Conservation (phyloP, 306 rosid genomes). For the Medicago ruthenica region DNA sequence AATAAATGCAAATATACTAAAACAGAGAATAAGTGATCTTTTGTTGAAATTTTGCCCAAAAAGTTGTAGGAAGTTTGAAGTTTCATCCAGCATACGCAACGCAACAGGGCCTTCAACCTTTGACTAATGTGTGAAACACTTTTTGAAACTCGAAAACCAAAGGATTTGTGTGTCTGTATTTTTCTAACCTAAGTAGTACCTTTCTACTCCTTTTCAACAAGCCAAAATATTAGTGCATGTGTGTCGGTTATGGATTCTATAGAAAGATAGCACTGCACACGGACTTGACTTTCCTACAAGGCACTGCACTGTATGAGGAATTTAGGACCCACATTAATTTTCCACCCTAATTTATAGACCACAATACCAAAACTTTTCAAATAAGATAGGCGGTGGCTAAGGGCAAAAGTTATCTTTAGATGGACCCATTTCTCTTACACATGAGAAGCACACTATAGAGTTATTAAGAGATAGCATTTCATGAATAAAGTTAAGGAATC, state of each 20-base stretch:
- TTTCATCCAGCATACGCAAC: constrained; percentile 50
- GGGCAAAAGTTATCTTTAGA: neutral
- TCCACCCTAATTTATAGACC: neutral
- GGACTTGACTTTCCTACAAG: constrained; percentile 50
- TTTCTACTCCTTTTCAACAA: constrained; percentile 53
- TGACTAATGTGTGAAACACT: constrained; percentile 57
- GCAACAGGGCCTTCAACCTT: constrained; percentile 44
- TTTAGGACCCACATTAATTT: constrained; percentile 48
- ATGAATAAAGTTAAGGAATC: neutral
- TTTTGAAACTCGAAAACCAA: constrained; percentile 40
- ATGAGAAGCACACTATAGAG: no score
- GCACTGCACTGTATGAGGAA: constrained; percentile 16
- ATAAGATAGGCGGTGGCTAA: constrained; percentile 49
- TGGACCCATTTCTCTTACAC: neutral
- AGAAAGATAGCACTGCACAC: constrained; percentile 33
- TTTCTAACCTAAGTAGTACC: constrained; percentile 46
- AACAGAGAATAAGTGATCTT: neutral
- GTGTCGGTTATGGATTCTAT: constrained; percentile 53
- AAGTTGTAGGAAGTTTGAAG: constrained; percentile 46
- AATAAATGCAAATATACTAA: neutral
- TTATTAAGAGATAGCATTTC: neutral
- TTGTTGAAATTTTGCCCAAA: neutral
- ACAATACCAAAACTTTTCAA: constrained; percentile 45
- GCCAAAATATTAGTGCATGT: constrained; percentile 40
- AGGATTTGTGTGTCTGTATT: constrained; percentile 7